Evolutionary conservation across 1,284 basidiomycete species (phyloP).

Genomic region (Papiliotrema flavescens): DNA sequence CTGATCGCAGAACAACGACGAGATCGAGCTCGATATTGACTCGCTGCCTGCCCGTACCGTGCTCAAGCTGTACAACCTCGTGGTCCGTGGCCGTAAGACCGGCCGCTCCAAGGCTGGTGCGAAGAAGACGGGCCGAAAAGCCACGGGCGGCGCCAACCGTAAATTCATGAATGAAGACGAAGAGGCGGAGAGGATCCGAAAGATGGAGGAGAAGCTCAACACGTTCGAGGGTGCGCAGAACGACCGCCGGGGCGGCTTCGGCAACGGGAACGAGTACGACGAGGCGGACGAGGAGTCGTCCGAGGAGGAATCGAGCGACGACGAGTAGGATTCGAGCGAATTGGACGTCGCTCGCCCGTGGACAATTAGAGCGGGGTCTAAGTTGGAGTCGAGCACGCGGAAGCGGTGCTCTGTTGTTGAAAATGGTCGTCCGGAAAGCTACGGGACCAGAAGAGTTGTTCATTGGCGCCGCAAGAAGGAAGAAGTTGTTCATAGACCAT

Average conservation of each 20-base stretch:
- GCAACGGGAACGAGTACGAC: constrained; percentile 32
- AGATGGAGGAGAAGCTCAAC: constrained; percentile 63
- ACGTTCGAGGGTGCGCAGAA: constrained; percentile 27
- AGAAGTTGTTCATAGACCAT: too few relatives aligned
- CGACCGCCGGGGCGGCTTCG: constrained; percentile 14
- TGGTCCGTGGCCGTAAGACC: constrained; percentile 58
- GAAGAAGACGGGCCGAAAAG: constrained; percentile 59
- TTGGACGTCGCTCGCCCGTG: too few relatives aligned
- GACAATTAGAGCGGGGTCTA: too few relatives aligned
- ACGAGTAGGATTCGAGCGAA: not conserved
- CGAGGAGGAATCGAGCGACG: constrained; percentile 33
- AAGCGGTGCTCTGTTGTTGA: not conserved
- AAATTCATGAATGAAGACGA: constrained; percentile 59
- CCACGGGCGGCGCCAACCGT: constrained; percentile 78
- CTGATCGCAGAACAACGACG: constrained; percentile 50
- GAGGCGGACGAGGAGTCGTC: constrained; percentile 43
- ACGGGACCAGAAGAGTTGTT: too few relatives aligned
- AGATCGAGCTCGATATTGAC: constrained; percentile 96
- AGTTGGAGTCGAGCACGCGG: too few relatives aligned
- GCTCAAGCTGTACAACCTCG: constrained; percentile 88
- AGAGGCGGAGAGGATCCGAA: constrained; percentile 69
- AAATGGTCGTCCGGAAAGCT: too few relatives aligned
- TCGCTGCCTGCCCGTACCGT: constrained; percentile 75
- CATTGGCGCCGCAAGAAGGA: too few relatives aligned
- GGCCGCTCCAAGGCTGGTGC: constrained; percentile 19